Evolutionary conservation across 441 rosid species (phyloP).

Genomic region (Adansonia rubrostipa): DNA sequence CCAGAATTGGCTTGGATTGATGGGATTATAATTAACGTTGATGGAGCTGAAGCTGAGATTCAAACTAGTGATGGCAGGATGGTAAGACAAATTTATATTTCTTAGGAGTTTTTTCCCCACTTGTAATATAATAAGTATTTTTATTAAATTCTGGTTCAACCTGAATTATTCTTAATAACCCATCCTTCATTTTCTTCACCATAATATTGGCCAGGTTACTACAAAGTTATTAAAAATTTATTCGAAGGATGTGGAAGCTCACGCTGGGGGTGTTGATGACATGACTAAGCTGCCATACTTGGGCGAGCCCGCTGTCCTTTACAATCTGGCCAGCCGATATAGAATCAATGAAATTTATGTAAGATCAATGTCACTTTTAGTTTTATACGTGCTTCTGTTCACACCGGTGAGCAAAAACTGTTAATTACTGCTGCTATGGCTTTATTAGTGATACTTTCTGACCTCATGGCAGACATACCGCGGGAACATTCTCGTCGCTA

Average conservation of each 20-base stretch:
- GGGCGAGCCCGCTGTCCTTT: conserved; percentile 84
- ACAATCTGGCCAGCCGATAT: conserved; percentile 71
- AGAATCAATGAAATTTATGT: conserved; percentile 74
- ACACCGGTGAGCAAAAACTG: not conserved
- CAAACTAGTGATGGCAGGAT: conserved; percentile 50
- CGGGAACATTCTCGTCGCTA: conserved; percentile 88
- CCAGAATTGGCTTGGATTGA: conserved; percentile 6
- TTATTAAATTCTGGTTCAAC: not conserved
- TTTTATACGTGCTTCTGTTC: conserved; percentile 2
- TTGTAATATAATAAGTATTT: too few species aligned
- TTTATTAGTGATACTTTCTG: conserved; percentile 42
- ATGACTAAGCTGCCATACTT: conserved; percentile 83
- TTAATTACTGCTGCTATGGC: conserved; percentile 39
- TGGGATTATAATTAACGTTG: conserved; percentile 48
- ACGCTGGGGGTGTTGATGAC: conserved; percentile 82
- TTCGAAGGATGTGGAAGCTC: conserved; percentile 70
- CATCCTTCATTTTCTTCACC: not conserved
- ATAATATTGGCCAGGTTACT: conserved; percentile 50
- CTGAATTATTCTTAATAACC: not conserved
- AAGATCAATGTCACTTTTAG: conserved; percentile 42
- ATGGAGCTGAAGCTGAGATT: conserved; percentile 68
- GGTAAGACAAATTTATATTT: conserved; percentile 36
- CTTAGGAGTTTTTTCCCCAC: not conserved
- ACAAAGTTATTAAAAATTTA: conserved; percentile 55
- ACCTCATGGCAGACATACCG: conserved; percentile 79